Evolutionary conservation across 768 basidiomycete genomes (phyloP), one percentile per base, ranked within the genome.

Genomic region (Suillus spraguei): DNA sequence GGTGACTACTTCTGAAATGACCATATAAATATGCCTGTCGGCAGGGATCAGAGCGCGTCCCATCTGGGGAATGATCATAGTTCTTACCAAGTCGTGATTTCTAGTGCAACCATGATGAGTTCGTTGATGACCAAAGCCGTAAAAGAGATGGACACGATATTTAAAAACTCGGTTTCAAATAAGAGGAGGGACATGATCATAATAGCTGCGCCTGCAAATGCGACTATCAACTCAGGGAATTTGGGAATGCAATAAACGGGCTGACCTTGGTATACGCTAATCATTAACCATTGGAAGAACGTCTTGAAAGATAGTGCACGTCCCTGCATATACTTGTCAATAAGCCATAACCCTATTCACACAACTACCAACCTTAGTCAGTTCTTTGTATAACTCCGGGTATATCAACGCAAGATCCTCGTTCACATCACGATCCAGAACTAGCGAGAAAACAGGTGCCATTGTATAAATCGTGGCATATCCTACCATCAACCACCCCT

Each of bases 61-160:
- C 20, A 47, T 24, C 50, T 20, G 39, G 11, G 41, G 22, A 8
- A 16, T 42, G 7, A 22, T 10, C 24, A 28, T 33, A 33, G 13
- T 33, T 69, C 80, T 61, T 69, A 94, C 97, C 97, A 99, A 65
- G 94, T 98, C 4, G 96, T 99, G 64, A 99, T 95, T 77, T 99
- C 96, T 68, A 99, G 76, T 2, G 96, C 95, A 53, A 99, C 97
- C 97, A 99, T 99, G 77, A 99, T 95, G 59, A 99, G 86, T 73
- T 99, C 97, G 73, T 99, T 99, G 35, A 99, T 80, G 66, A 99
- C 87, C 62, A 99, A 82, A 1, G 97, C 94, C 1, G 96, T 97
- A 74, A 97, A 99, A 0, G 97, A 99, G 68, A 99, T 99, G 22
- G 97, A 91, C 36, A 99, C 97, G 64, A 99, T 98, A 73, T 99